These are phyloP conservation scores for Allium fistulosum DNA, from an alignment of 106 monocot genomes.

Conservation along the genomic window DNA sequence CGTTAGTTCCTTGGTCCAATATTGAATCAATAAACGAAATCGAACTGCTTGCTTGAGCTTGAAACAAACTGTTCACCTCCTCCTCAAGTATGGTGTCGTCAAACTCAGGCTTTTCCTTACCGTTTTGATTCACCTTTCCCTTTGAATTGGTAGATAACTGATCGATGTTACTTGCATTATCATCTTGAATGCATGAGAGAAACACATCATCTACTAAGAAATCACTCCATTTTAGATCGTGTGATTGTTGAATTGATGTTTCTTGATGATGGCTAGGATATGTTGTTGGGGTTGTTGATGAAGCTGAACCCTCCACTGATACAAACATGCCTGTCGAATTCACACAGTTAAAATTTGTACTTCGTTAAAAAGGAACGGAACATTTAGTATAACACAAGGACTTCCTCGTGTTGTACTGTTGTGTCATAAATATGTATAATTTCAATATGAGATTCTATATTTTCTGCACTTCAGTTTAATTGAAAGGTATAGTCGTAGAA, in stretches of 20 bases:
- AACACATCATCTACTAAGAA: slow-evolving; percentile 33
- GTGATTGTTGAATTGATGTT: too few species aligned
- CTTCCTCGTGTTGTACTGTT: not conserved
- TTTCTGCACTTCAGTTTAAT: too few species aligned
- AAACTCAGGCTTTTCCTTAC: not conserved
- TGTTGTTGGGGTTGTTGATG: not conserved
- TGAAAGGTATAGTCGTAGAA: not conserved
- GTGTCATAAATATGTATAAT: not conserved
- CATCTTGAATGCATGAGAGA: not conserved
- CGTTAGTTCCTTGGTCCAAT: slow-evolving; percentile 37
- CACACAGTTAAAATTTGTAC: not conserved
- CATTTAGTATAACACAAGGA: not conserved
- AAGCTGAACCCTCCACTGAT: slow-evolving; percentile 9
- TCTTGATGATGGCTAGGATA: slow-evolving; percentile 1
- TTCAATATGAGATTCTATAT: too few species aligned
- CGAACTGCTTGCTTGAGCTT: slow-evolving; percentile 1
- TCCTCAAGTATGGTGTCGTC: not conserved
- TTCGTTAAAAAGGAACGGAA: not conserved
- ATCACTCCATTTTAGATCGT: slow-evolving; percentile 36
- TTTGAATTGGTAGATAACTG: not conserved
- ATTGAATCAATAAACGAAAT: slow-evolving; percentile 43
- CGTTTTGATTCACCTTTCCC: not conserved
- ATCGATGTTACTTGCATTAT: not conserved
- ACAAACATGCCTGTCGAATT: not conserved
- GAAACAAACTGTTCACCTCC: slow-evolving; percentile 4